Evolutionary conservation across 2,329 filamentous ascomycete genomes (phyloP), one percentile per base, ranked within the genome.

Genomic region (Diaporthe vexans): DNA sequence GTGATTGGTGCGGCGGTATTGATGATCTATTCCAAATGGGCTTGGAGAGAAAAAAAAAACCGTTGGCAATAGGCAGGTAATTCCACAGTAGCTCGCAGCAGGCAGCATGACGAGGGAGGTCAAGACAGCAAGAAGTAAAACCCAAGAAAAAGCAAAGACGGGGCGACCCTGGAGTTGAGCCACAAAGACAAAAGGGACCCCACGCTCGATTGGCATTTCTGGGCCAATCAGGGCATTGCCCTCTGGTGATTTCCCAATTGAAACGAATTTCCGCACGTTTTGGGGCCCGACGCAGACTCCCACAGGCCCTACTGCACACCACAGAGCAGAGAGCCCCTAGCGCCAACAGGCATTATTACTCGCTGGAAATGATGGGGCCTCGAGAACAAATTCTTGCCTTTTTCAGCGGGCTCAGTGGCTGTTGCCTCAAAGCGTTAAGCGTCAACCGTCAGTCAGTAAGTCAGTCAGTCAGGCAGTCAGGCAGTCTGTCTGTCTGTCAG

Each of bases 221-320:
- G 70, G 74, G 73, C 84, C 83, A 85, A 85, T 85, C 72, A 77
- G 77, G 79, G 77, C 77, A 75, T 77, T 46, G 26, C 65, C 33
- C 63, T 40, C n/a, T 73, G 77, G 77, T 78, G 79, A 76, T 74
- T 74, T 59, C 63, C 61, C 54, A 58, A 75, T 77, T 76, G 72
- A 76, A 74, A 61, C 71, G 74, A 65, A 68, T 67, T 63, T 26
- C 71, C 57, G 51, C 70, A 67, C n/a, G 48, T 65, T 69, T 69
- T 46, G 46, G 58, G 40, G 33, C 69, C 69, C n/a, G 24, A 70
- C 63, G 29, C 48, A 54, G 46, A 54, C 33, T 26, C 15, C 63
- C n/a, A 67, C 17, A 67, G 29, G 26, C 52, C 67, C 67, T 57
- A 48, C 35, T 57, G 52, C 37, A 35, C 17, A 21, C 19, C n/a